Evolutionary conservation across 768 basidiomycete genomes (phyloP), one percentile per base, ranked within the genome.

Genomic region (Panus rudis): DNA sequence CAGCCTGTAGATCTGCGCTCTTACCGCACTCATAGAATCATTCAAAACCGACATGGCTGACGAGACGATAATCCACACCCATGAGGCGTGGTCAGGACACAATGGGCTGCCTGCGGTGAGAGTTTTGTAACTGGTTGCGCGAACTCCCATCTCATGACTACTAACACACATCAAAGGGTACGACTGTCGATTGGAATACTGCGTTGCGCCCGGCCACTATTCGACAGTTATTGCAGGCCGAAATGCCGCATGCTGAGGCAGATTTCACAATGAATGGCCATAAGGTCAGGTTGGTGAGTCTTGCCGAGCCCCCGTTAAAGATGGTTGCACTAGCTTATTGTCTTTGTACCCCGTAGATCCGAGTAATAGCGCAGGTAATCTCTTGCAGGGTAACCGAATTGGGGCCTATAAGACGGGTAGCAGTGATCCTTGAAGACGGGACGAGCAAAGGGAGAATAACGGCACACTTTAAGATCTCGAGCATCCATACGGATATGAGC

Each of bases 171-270:
- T n/a, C n/a, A n/a, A n/a, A n/a, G n/a, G n/a, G n/a, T n/a, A n/a
- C n/a, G n/a, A n/a, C n/a, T n/a, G n/a, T n/a, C n/a, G 28, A 30
- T 30, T 30, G 28, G 28, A 10, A 30, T 10, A 30, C 28, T 10
- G 31, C 49, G n/a, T 19, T 54, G 69, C 65, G 73, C 28, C 78
- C 82, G 1, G 65, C 76, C 3, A 81, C 78, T 6, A 67, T 83
- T 23, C 68, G 66, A 22, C 81, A 83, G 52, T 45, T 81, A 14
- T 51, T 65, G 22, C 51, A 60, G n/a, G 76, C 77, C 4, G 48
- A 54, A n/a, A 61, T 63, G 47, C 51, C 62, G 4, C 65, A 72
- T 42, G 53, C 63, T 1, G 68, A 68, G 30, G 64, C 66, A 0
- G 66, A 69, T 27, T 72, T 74, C 54, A 53, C 55, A 6, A 68